A percentile compares a stretch with the other conserved stretches of the same genome.
Evolutionary conservation across 495 filamentous ascomycete genomes (phyloP).

Genomic region (Daldinia concentrica): DNA sequence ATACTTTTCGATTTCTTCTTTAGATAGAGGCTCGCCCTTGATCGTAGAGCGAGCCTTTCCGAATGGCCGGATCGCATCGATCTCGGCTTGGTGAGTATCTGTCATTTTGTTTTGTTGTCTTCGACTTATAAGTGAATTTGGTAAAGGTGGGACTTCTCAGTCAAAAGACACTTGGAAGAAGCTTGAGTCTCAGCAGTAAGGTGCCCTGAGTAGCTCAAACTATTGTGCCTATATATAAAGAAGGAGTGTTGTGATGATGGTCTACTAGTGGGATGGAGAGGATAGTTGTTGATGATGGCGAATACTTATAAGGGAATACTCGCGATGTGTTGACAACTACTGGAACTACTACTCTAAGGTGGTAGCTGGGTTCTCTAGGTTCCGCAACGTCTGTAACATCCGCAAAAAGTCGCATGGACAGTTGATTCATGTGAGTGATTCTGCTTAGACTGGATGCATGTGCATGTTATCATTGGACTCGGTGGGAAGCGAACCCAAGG

Average conservation of each 20-base stretch:
- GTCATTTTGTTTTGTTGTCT: constrained; percentile 43
- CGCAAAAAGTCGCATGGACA: constrained; percentile 9
- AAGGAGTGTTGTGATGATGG: constrained; percentile 16
- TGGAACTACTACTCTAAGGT: constrained; percentile 27
- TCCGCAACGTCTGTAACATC: constrained; percentile 2
- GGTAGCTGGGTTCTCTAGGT: constrained; percentile 14
- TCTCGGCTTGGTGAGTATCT: constrained; percentile 46
- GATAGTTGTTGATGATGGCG: constrained; percentile 17
- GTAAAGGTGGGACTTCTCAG: neutral
- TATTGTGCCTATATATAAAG: constrained; percentile 14
- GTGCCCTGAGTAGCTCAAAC: constrained; percentile 17
- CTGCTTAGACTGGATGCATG: constrained; percentile 32
- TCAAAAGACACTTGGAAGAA: neutral
- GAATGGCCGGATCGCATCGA: constrained; percentile 68
- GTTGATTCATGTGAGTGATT: constrained; percentile 23
- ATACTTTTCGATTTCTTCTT: constrained; percentile 71
- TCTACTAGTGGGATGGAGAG: constrained; percentile 2
- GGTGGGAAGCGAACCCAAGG: constrained; percentile 33
- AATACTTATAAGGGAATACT: constrained; percentile 13
- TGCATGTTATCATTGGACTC: constrained; percentile 31
- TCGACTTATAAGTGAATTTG: constrained; percentile 9
- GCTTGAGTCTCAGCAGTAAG: constrained; percentile 15
- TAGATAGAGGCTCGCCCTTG: constrained; percentile 62
- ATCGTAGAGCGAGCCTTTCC: constrained; percentile 72
- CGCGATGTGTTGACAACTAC: neutral